A percentile compares a stretch with the other conserved stretches of the same genome.
These are phyloP conservation scores for Boletus nobilissimus DNA, from an alignment of 1,284 basidiomycete genomes.

Conservation along the genomic window DNA sequence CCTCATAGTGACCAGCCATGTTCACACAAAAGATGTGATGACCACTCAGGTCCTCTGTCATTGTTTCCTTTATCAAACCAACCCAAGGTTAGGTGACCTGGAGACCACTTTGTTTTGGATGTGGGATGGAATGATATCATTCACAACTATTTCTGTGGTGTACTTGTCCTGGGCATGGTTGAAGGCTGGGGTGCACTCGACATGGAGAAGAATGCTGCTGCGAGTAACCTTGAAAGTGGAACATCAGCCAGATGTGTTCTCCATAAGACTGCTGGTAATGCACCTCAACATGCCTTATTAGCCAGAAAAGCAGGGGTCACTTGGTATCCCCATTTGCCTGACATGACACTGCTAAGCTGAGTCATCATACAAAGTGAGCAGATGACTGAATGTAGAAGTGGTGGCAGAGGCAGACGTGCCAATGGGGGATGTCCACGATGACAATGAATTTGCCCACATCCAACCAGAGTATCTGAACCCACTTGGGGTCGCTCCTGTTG, in stretches of 20 bases:
- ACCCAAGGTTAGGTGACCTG: slow-evolving; percentile 27
- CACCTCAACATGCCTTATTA: slow-evolving; percentile 86
- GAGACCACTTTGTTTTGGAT: too few species aligned
- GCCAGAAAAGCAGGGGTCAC: slow-evolving; percentile 83
- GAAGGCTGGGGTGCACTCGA: slow-evolving; percentile 94
- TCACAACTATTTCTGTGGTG: slow-evolving; percentile 32
- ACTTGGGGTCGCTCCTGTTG: slow-evolving; percentile 73
- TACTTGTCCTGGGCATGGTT: slow-evolving; percentile 81
- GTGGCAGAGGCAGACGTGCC: slow-evolving; percentile 20
- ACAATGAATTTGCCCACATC: slow-evolving; percentile 46
- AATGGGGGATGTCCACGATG: slow-evolving; percentile 31
- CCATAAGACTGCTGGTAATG: background rate
- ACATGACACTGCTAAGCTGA: slow-evolving; percentile 52
- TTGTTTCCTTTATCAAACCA: slow-evolving; percentile 36
- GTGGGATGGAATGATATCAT: too few species aligned
- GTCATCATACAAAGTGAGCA: background rate
- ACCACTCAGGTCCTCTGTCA: slow-evolving; percentile 40
- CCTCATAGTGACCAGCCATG: slow-evolving; percentile 45
- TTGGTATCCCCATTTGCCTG: slow-evolving; percentile 57
- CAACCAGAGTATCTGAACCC: slow-evolving; percentile 71
- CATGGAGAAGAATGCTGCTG: slow-evolving; percentile 76
- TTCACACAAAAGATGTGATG: background rate
- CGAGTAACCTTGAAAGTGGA: slow-evolving; percentile 69
- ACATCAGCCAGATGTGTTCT: background rate
- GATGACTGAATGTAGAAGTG: slow-evolving; percentile 46